These are phyloP conservation scores for Yamadazyma kitorensis DNA, from an alignment of 805 yeast species.

Conservation along the genomic window DNA sequence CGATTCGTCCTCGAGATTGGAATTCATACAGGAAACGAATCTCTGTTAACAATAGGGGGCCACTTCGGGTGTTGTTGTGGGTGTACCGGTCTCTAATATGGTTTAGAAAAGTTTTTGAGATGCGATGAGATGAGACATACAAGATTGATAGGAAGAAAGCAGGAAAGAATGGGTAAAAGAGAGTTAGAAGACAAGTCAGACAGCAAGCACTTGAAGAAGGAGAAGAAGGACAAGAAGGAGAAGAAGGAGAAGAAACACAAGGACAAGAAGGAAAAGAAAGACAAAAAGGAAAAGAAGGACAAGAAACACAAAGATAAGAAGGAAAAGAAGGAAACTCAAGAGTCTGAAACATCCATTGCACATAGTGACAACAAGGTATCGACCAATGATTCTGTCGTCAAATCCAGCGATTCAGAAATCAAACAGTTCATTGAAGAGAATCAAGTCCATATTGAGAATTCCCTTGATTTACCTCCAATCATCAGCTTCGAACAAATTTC, in stretches of 20 bases:
- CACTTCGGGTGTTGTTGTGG: too few species aligned
- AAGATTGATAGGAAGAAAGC: conserved; percentile 6
- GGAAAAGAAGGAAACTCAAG: conserved; percentile 33
- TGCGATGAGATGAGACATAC: conserved; percentile 9
- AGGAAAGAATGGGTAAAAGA: conserved; percentile 8
- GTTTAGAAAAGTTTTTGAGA: conserved; percentile 5
- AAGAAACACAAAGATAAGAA: conserved; percentile 41
- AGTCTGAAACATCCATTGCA: conserved; percentile 24
- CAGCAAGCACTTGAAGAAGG: conserved; percentile 11
- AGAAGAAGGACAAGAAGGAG: conserved; percentile 15
- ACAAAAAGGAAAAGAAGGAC: conserved; percentile 17
- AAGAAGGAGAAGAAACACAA: conserved; percentile 11
- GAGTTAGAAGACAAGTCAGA: conserved; percentile 16
- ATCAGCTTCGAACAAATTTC: conserved; percentile 62
- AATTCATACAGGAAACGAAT: too few species aligned
- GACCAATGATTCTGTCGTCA: conserved; percentile 21
- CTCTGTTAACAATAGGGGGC: too few species aligned
- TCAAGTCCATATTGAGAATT: conserved; percentile 73
- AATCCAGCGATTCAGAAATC: conserved; percentile 44
- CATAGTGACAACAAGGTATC: conserved; percentile 26
- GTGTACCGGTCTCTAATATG: too few species aligned
- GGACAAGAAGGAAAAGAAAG: conserved; percentile 29
- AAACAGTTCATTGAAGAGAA: conserved; percentile 50
- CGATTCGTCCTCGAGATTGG: too few species aligned
- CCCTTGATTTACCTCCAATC: conserved; percentile 59